These are phyloP conservation scores for Leccinum barrowsii DNA, from an alignment of 768 basidiomycete genomes.

Conservation along the genomic window DNA sequence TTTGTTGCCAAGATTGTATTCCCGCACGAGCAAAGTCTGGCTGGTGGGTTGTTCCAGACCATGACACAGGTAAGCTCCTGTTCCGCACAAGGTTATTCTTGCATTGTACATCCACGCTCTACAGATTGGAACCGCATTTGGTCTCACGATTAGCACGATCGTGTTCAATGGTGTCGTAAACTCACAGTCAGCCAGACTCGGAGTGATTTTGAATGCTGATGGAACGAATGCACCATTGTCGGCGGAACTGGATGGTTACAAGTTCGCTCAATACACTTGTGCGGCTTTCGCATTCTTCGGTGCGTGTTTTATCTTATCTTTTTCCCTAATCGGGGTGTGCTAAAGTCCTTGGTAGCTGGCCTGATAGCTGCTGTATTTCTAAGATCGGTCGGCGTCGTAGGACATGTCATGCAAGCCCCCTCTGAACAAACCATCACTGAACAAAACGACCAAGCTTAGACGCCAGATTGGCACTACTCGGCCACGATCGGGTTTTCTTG, in stretches of 20 bases:
- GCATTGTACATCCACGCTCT: background rate
- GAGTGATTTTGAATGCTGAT: conserved; percentile 28
- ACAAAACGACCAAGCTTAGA: conserved; percentile 9
- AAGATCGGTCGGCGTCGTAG: conserved; percentile 40
- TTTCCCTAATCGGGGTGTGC: background rate
- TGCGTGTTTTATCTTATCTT: conserved; percentile 18
- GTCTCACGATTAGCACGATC: conserved; percentile 68
- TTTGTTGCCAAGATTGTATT: conserved; percentile 67
- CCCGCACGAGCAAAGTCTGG: conserved; percentile 71
- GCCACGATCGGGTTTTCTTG: background rate
- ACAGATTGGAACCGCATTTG: conserved; percentile 66
- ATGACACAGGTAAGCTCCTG: conserved; percentile 56
- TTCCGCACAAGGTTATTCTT: background rate
- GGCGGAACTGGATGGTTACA: conserved; percentile 52
- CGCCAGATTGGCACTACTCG: background rate
- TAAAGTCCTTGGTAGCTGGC: conserved; percentile 19
- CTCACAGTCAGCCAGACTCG: conserved; percentile 29
- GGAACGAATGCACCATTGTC: conserved; percentile 29
- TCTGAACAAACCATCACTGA: conserved; percentile 24
- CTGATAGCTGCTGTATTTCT: conserved; percentile 37
- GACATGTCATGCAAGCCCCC: conserved; percentile 19
- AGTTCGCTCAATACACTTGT: conserved; percentile 62
- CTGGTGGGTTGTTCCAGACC: conserved; percentile 75
- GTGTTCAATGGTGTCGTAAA: conserved; percentile 56
- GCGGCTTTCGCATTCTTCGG: conserved; percentile 62